Percentiles rank a stretch among this genome's conserved stretches.
These are phyloP conservation scores for Malassezia psittaci DNA, from an alignment of 1,284 basidiomycete species.

Conservation along the genomic window DNA sequence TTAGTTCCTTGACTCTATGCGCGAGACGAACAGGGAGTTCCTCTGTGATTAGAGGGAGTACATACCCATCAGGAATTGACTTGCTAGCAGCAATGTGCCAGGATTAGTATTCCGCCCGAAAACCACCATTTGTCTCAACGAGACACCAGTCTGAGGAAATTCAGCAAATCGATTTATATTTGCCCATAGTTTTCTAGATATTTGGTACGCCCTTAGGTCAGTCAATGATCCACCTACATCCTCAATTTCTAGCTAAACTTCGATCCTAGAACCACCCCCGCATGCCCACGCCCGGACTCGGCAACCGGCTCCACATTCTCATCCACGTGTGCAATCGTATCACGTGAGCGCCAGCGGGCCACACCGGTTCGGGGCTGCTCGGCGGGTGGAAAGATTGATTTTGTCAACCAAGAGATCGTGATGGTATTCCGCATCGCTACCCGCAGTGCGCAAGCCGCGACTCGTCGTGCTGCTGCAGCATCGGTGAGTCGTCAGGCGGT, in stretches of 20 bases:
- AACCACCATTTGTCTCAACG: conserved; percentile 47
- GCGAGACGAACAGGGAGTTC: conserved; percentile 88
- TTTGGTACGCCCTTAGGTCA: conserved; percentile 31
- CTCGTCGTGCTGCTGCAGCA: conserved; percentile 12
- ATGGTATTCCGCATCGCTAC: conserved; percentile 18
- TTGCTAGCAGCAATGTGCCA: conserved; percentile 43
- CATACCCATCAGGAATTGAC: conserved; percentile 30
- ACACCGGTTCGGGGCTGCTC: conserved; percentile 13
- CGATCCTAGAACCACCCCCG: background rate
- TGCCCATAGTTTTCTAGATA: conserved; percentile 39
- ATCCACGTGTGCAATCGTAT: conserved; percentile 14
- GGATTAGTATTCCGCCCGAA: conserved; percentile 45
- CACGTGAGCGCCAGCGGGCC: conserved; percentile 19
- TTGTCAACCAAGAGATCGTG: conserved; percentile 5
- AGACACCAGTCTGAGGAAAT: conserved; percentile 46
- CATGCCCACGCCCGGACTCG: background rate
- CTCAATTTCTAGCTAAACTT: background rate
- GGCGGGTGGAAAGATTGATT: conserved; percentile 4
- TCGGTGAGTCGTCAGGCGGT: conserved; percentile 11
- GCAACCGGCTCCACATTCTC: background rate
- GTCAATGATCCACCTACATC: conserved; percentile 7
- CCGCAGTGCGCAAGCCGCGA: conserved; percentile 20
- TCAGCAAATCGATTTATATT: conserved; percentile 44
- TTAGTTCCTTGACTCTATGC: conserved; percentile 90
- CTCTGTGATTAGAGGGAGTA: conserved; percentile 52